Evolutionary conservation across 208 protist species (phyloP).

Genomic region (Leishmania guyanensis): DNA sequence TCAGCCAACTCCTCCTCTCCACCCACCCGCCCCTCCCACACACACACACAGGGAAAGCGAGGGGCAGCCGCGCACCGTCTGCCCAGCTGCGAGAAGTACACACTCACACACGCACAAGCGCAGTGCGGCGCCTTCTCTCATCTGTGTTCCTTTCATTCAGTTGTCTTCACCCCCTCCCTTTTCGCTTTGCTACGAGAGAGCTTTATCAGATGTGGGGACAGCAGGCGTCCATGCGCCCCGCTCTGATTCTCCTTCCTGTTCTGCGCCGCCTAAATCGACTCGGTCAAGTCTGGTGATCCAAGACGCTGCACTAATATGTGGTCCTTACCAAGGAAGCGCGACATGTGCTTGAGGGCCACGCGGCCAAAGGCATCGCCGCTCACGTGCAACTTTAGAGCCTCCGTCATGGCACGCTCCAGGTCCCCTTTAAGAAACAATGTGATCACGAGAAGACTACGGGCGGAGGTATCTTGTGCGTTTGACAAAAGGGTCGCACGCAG

Average conservation of each 20-base stretch:
- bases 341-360: conserved; percentile 56
- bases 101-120: background rate
- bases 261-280: background rate
- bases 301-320: conserved; percentile 55
- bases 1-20: background rate
- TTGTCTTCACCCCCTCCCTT: background rate
- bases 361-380: conserved; percentile 52
- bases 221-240: background rate
- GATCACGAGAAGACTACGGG: conserved; percentile 71
- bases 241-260: background rate
- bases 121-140: background rate
- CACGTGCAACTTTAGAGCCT: conserved; percentile 76
- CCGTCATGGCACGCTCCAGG: conserved; percentile 83
- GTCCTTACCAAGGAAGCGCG: conserved; percentile 57
- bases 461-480: conserved; percentile 40
- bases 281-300: conserved; percentile 14
- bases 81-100: too few species aligned
- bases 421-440: conserved; percentile 83
- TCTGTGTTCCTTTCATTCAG: background rate
- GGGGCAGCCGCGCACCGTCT: too few species aligned
- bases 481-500: conserved; percentile 38
- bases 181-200: background rate
- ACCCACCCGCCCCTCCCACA: too few species aligned
- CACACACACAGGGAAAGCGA: too few species aligned
- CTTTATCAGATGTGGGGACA: background rate